Evolutionary conservation across 371 early-diverging fungal species (phyloP).

Genomic region (Globomyces sp.): DNA sequence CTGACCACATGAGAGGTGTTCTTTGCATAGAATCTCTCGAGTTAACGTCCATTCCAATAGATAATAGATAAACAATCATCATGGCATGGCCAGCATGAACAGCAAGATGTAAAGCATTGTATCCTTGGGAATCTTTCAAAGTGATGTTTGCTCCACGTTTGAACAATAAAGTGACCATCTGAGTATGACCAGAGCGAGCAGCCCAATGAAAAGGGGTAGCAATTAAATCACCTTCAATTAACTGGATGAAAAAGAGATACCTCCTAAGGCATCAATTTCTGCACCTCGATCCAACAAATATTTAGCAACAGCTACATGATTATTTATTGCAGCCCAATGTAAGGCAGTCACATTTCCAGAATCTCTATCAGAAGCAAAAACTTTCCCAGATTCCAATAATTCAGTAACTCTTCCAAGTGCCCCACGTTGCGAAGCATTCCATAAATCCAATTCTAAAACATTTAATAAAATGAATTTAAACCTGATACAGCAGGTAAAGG

Average conservation of each 20-base stretch:
- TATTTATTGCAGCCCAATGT: constrained; percentile 64
- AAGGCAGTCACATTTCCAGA: constrained; percentile 54
- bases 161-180: constrained; percentile 69
- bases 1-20: constrained; percentile 94
- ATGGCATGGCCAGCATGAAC: constrained; percentile 83
- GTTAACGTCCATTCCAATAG: constrained; percentile 73
- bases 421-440: constrained; percentile 40
- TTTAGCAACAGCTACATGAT: constrained; percentile 68
- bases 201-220: constrained; percentile 95
- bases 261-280: constrained; percentile 67
- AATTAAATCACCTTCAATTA: constrained; percentile 57
- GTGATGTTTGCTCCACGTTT: constrained; percentile 75
- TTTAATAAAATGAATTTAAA: neutral
- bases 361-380: constrained; percentile 16
- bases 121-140: constrained; percentile 80
- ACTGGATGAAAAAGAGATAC: too few relatives aligned
- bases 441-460: constrained; percentile 36
- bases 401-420: constrained; percentile 24
- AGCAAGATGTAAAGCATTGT: constrained; percentile 86
- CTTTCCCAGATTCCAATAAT: constrained; percentile 30
- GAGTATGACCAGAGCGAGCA: constrained; percentile 68
- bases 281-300: constrained; percentile 81
- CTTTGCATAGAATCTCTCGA: constrained; percentile 69
- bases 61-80: constrained; percentile 68
- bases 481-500: neutral